phyloP scores from a whole-genome alignment of 306 rosid species.

The Ormosia semicastrata region DNA sequence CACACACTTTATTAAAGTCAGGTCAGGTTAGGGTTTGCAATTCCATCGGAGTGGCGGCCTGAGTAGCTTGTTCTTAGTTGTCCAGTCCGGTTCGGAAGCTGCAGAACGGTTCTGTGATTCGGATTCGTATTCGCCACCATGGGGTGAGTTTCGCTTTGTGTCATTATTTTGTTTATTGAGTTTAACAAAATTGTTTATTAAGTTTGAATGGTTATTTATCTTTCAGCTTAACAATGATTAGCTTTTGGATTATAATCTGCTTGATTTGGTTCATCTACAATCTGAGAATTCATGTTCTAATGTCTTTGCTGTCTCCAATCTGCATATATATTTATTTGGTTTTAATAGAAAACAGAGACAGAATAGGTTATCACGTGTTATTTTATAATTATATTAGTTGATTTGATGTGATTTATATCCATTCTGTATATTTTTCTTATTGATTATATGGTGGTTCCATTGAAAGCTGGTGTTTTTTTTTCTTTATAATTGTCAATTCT shows the following conservation, averaged over 20 bases:
- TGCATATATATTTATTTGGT: too few relatives aligned
- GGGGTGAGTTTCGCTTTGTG: conserved; percentile 43
- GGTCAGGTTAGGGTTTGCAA: conserved; percentile 29
- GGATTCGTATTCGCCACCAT: conserved; percentile 26
- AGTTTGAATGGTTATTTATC: neutral
- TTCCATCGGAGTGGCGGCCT: neutral
- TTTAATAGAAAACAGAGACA: too few relatives aligned
- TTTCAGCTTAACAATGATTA: neutral
- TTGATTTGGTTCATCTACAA: neutral
- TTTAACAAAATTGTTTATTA: neutral
- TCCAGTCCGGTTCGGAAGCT: neutral
- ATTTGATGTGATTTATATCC: neutral
- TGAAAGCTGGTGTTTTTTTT: neutral
- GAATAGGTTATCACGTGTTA: too few relatives aligned
- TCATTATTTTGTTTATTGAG: neutral
- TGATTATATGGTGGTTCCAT: neutral
- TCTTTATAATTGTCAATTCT: neutral
- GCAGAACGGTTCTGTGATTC: neutral
- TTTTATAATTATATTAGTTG: neutral
- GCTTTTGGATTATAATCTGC: neutral
- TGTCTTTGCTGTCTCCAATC: neutral
- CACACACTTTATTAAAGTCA: neutral
- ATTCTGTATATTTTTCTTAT: neutral
- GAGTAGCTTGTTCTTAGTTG: neutral
- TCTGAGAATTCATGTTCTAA: neutral